Evolutionary conservation across 1,284 basidiomycete genomes (phyloP).

Genomic region (Ganoderma leucocontextum): DNA sequence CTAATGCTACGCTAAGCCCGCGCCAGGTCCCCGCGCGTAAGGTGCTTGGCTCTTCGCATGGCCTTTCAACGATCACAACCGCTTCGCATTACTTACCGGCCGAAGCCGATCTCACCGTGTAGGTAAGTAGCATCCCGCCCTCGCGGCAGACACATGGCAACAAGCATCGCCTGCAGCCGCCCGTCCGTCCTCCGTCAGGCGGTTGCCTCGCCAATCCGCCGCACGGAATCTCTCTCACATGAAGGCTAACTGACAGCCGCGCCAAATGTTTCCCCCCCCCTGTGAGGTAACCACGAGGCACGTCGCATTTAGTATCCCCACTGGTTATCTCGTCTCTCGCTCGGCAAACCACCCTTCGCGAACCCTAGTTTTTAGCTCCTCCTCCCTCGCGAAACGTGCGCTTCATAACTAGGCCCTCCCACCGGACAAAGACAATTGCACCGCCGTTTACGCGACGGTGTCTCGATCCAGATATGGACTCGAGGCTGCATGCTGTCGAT

Average conservation of each 20-base stretch:
- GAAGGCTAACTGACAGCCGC: conserved; percentile 11
- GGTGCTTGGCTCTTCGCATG: not conserved
- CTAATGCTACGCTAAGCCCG: conserved; percentile 5
- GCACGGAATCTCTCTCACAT: not conserved
- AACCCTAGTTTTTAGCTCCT: not conserved
- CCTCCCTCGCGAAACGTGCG: not conserved
- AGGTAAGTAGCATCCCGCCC: not conserved
- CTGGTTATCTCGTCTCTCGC: not conserved
- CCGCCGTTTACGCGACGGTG: not conserved
- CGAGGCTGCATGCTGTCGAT: not conserved
- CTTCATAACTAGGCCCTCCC: not conserved
- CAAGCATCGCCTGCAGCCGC: conserved; percentile 2
- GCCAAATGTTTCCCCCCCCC: not conserved
- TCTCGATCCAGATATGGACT: not conserved
- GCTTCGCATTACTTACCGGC: not conserved
- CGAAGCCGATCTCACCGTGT: not conserved
- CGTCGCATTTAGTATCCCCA: not conserved
- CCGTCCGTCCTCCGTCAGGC: not conserved
- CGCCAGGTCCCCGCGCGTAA: not conserved
- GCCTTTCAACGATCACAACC: not conserved
- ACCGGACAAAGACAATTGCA: not conserved
- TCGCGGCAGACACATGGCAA: conserved; percentile 5
- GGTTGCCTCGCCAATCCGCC: conserved; percentile 2
- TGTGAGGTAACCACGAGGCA: not conserved
- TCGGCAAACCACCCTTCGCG: conserved; percentile 5